Evolutionary conservation across 768 basidiomycete genomes (phyloP), one percentile per base, ranked within the genome.

Genomic region (Tylopilus vinaceipallidus): DNA sequence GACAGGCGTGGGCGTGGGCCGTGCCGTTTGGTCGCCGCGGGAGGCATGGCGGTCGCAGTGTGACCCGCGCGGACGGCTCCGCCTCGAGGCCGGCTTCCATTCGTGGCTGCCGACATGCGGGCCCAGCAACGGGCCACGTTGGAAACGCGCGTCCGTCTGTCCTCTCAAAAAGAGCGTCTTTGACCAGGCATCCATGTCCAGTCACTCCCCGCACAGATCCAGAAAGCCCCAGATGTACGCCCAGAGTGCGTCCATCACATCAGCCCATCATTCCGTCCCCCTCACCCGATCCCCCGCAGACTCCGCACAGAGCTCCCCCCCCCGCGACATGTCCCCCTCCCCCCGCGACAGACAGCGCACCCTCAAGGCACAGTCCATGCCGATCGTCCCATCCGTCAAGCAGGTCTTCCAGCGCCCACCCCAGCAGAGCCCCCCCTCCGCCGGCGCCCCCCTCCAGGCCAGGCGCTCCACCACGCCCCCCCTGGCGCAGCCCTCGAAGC

Each of bases 341-440:
- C 75, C 74, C 26, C 69, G 70, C 16, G 71, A 74, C 45, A 78
- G 69, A 70, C 83, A 67, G 52, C 74, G 85, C 32, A 71, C 80
- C 10, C 59, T 74, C 20, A 86, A 86, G 58, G 60, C 81, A 1
- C 78, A 81, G 54, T 82, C 84, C 0, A 74, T 86, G 73, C 81
- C 84, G 49, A 69, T 80, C 61, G 80, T 82, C 5, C 82, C 84
- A 22, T 71, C 74, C 19, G 74, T 81, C 42, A 71, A 77, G 61
- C 79, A 81, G 54, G 68, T 82, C 14, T 82, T 79, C 65, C 75
- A 77, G 61, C 73, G 74, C 53, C 63, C 49, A 6, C 16, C 22
- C 9, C 68, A 70, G 13, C 73, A 72, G 38, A 69, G 68, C 50
- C 70, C 72, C 40, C 63, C 71, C 34, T 58, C 65, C 4, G 57